Conservation (phyloP, 768 basidiomycete species). For the Mrakia blollopis region DNA sequence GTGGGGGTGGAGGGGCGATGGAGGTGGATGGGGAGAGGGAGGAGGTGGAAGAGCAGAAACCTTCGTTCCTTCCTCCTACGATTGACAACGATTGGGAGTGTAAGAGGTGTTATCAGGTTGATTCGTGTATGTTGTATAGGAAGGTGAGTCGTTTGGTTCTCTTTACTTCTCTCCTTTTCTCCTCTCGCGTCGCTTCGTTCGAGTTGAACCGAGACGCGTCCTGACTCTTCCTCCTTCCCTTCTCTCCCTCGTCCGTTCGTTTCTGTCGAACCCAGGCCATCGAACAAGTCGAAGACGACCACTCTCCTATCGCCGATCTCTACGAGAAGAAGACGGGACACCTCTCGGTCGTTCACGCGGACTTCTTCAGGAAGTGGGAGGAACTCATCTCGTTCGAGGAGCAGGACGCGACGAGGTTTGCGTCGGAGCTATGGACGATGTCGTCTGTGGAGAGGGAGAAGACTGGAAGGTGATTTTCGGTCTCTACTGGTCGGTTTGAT, state of each 20-base stretch:
- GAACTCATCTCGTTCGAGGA: slow-evolving; percentile 77
- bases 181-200: neutral
- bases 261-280: slow-evolving; percentile 53
- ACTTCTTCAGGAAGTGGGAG: slow-evolving; percentile 92
- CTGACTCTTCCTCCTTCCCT: slow-evolving; percentile 25
- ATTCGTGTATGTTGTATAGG: slow-evolving; percentile 91
- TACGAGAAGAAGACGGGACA: slow-evolving; percentile 77
- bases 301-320: slow-evolving; percentile 50
- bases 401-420: slow-evolving; percentile 73
- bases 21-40: slow-evolving; percentile 30
- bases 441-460: slow-evolving; percentile 70
- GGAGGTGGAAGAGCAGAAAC: slow-evolving; percentile 29
- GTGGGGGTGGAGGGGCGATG: slow-evolving; percentile 28
- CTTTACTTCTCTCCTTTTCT: neutral
- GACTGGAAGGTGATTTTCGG: slow-evolving; percentile 57
- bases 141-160: slow-evolving; percentile 51
- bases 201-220: neutral
- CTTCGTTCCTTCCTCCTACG: slow-evolving; percentile 72
- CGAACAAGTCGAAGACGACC: slow-evolving; percentile 58
- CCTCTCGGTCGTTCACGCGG: slow-evolving; percentile 59
- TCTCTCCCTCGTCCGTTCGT: neutral
- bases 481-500: neutral
- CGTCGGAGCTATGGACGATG: slow-evolving; percentile 91
- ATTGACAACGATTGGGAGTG: slow-evolving; percentile 77
- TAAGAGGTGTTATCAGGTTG: slow-evolving; percentile 71